Conservation (phyloP, 768 basidiomycete species). For the Amanita pseudoporphyria region DNA sequence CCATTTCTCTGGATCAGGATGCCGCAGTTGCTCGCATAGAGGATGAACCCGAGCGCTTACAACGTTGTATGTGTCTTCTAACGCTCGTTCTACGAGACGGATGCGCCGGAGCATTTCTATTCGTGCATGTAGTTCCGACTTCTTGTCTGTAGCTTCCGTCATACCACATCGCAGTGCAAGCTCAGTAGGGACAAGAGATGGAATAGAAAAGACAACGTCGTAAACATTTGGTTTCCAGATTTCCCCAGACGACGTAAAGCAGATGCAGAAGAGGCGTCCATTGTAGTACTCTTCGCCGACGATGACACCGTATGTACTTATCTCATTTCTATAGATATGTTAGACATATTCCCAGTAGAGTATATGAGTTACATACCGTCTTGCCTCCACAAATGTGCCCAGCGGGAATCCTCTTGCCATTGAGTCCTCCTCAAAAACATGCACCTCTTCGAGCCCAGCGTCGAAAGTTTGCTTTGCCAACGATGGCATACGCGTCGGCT, state of each 20-base stretch:
- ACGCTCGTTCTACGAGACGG: constrained; percentile 37
- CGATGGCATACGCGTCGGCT: constrained; percentile 5
- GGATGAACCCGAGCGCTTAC: constrained; percentile 20
- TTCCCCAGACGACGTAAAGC: constrained; percentile 36
- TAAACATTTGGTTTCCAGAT: constrained; percentile 34
- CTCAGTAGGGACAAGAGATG: constrained; percentile 38
- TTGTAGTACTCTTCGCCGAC: constrained; percentile 17
- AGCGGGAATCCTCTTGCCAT: constrained; percentile 17
- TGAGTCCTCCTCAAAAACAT: constrained; percentile 12
- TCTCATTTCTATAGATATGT: constrained; percentile 22
- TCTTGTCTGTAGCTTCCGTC: constrained; percentile 17
- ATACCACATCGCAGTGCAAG: constrained; percentile 41
- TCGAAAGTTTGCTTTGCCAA: constrained; percentile 12
- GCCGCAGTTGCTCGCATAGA: constrained; percentile 37
- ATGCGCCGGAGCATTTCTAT: constrained; percentile 54
- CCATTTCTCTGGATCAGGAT: constrained; percentile 44
- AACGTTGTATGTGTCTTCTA: constrained; percentile 31
- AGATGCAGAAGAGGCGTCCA: constrained; percentile 14
- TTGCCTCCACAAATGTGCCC: constrained; percentile 44
- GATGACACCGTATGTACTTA: constrained; percentile 23
- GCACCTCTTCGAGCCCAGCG: constrained; percentile 2
- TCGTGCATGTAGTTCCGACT: constrained; percentile 43
- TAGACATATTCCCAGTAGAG: constrained; percentile 10
- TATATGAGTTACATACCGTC: constrained; percentile 27
- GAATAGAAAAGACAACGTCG: constrained; percentile 58